phyloP scores from a whole-genome alignment of 371 early-diverging fungal species.

The Mucor ambiguus region DNA sequence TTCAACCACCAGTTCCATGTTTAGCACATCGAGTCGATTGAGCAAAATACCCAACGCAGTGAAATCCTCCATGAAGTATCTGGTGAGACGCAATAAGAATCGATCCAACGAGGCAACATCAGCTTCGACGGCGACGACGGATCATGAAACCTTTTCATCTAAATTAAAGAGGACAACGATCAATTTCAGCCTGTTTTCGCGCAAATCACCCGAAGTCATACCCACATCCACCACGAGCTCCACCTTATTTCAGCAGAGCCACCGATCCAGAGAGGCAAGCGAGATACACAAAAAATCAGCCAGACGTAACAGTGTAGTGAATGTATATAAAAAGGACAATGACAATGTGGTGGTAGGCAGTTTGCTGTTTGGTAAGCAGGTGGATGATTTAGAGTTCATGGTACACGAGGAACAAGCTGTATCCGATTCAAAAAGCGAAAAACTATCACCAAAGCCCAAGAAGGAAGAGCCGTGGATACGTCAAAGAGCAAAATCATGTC shows the following conservation, averaged over 20 bases:
- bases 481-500: slow-evolving; percentile 40
- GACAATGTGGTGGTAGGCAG: slow-evolving; percentile 23
- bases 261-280: neutral
- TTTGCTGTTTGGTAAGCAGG: slow-evolving; percentile 36
- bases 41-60: slow-evolving; percentile 41
- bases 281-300: neutral
- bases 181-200: slow-evolving; percentile 2
- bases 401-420: slow-evolving; percentile 2
- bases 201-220: neutral
- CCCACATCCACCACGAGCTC: slow-evolving; percentile 12
- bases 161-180: slow-evolving; percentile 22
- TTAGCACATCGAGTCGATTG: slow-evolving; percentile 47
- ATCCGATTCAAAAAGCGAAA: slow-evolving; percentile 36
- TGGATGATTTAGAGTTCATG: slow-evolving; percentile 14
- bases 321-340: slow-evolving; percentile 9
- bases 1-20: slow-evolving; percentile 42
- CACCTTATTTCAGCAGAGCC: neutral
- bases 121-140: neutral
- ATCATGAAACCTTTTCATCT: slow-evolving; percentile 6
- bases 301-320: slow-evolving; percentile 24
- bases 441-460: slow-evolving; percentile 5
- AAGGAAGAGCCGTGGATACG: slow-evolving; percentile 27
- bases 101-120: neutral
- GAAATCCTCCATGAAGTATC: slow-evolving; percentile 44
- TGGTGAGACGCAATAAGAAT: slow-evolving; percentile 24